phyloP scores from a whole-genome alignment of 83 land plant species.

The Diphasiastrum complanatum region DNA sequence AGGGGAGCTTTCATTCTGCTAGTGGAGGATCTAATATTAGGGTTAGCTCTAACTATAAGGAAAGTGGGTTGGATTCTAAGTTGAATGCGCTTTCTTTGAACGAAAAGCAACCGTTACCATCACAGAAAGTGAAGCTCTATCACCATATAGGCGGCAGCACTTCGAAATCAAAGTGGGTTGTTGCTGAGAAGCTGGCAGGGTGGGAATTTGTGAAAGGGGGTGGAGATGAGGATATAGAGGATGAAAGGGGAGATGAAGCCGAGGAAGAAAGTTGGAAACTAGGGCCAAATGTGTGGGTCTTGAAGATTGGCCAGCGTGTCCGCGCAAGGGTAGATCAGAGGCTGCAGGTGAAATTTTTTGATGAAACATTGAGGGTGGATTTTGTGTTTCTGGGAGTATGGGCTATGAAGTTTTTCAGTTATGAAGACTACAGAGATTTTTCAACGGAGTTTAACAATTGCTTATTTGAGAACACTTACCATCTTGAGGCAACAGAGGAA shows the following conservation, averaged over 20 bases:
- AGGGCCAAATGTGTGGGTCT: constrained; percentile 28
- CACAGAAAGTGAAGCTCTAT: constrained; percentile 31
- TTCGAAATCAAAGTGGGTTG: constrained; percentile 32
- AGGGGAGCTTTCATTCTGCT: not conserved
- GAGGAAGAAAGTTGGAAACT: constrained; percentile 4
- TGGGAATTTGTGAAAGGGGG: constrained; percentile 30
- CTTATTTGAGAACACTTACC: constrained; percentile 44
- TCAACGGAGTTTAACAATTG: constrained; percentile 29
- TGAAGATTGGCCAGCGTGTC: constrained; percentile 26
- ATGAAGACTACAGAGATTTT: constrained; percentile 27
- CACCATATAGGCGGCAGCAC: constrained; percentile 24
- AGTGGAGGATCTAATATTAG: not conserved
- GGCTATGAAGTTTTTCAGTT: constrained; percentile 36
- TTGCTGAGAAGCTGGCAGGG: constrained; percentile 20
- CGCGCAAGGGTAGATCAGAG: constrained; percentile 27
- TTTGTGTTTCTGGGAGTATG: constrained; percentile 44
- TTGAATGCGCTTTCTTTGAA: constrained; percentile 4
- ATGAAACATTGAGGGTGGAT: constrained; percentile 38
- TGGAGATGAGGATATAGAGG: constrained; percentile 21
- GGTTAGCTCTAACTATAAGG: not conserved
- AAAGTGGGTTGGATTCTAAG: not conserved
- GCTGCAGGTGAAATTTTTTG: constrained; percentile 39
- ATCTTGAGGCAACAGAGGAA: constrained; percentile 39
- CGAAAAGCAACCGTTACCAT: not conserved
- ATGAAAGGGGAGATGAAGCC: constrained; percentile 24